Evolutionary conservation across 768 basidiomycete genomes (phyloP).

Genomic region (Candolleomyces efflorescens): DNA sequence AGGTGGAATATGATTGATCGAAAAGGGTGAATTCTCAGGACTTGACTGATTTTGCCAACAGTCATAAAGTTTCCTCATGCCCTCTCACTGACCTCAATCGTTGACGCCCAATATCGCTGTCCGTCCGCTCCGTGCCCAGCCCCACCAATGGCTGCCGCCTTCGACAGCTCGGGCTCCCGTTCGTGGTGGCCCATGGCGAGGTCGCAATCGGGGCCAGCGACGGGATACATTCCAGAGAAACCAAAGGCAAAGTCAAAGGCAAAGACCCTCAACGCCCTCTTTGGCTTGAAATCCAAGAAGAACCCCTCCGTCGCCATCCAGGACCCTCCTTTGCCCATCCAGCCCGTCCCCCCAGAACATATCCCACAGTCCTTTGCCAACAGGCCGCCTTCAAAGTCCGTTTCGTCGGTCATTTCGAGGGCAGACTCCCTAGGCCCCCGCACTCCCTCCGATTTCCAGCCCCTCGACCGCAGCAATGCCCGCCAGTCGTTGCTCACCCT

Average conservation of each 20-base stretch:
- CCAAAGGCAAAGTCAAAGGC: constrained; percentile 32
- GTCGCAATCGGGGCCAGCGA: constrained; percentile 25
- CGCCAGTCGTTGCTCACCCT: constrained; percentile 57
- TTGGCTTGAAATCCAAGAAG: constrained; percentile 65
- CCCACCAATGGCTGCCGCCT: constrained; percentile 28
- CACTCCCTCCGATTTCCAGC: constrained; percentile 49
- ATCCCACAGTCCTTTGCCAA: constrained; percentile 22
- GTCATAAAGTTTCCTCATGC: constrained; percentile 2
- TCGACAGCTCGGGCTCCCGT: constrained; percentile 32
- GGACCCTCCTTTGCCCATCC: constrained; percentile 33
- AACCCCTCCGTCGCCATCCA: constrained; percentile 48
- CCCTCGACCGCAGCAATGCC: constrained; percentile 23
- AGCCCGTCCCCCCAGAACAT: constrained; percentile 17
- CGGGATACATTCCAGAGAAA: constrained; percentile 19
- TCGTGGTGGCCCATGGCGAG: constrained; percentile 45
- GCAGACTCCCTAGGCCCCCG: constrained; percentile 51
- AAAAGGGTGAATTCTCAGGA: constrained; percentile 18
- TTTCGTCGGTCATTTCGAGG: constrained; percentile 53
- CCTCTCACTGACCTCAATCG: constrained; percentile 12
- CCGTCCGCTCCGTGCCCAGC: constrained; percentile 12
- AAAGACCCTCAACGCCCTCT: constrained; percentile 48
- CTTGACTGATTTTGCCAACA: constrained; percentile 7
- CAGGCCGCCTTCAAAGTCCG: constrained; percentile 49
- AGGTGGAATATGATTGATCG: constrained; percentile 1
- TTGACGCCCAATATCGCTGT: constrained; percentile 17